These are phyloP conservation scores for Dipteronia sinensis DNA, from an alignment of 345 rosid species.

Conservation along the genomic window DNA sequence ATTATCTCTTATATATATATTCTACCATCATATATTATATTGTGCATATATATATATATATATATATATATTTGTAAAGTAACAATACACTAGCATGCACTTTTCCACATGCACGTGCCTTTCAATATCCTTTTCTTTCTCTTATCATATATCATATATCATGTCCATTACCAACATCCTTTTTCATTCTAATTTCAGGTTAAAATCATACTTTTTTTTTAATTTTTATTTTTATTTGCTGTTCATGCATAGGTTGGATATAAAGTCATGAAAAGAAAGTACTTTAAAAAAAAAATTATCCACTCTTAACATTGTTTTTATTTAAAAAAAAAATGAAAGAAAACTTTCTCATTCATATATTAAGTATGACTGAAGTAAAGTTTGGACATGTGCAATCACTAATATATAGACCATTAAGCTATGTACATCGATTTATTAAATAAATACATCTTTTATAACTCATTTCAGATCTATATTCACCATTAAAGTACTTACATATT, in stretches of 20 bases:
- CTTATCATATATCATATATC: not conserved
- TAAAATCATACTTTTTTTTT: not conserved
- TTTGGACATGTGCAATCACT: not conserved
- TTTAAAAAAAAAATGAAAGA: not conserved
- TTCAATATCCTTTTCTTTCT: not conserved
- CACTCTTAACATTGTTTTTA: not conserved
- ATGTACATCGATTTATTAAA: no score
- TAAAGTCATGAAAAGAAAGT: not conserved
- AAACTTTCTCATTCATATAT: no score
- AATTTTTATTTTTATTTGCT: not conserved
- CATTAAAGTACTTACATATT: no score
- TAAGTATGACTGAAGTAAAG: not conserved
- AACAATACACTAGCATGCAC: not conserved
- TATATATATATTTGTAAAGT: no score
- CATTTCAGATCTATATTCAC: no score
- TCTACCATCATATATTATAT: not conserved
- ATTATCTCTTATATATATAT: not conserved
- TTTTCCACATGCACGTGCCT: slow-evolving; percentile 16
- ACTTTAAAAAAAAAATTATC: not conserved
- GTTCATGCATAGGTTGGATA: not conserved
- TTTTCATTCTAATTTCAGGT: not conserved
- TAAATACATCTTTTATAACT: no score
- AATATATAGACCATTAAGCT: no score
- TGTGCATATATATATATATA: no score
- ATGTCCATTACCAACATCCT: slow-evolving; percentile 9